These are phyloP conservation scores for Phyllosticta paracitricarpa DNA, from an alignment of 2,329 filamentous ascomycete species.

Conservation along the genomic window DNA sequence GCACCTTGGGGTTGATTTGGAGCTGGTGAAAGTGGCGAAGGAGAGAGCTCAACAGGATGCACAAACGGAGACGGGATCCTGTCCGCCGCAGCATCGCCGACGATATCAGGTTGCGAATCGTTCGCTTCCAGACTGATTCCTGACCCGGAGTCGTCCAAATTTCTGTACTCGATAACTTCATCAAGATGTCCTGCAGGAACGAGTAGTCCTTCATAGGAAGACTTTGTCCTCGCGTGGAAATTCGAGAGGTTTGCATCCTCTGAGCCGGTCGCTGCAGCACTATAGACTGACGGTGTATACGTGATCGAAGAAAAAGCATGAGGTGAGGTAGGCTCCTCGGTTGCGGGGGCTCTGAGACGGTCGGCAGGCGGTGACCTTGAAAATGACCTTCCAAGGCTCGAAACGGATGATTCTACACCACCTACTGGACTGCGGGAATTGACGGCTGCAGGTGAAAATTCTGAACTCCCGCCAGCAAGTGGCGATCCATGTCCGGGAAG, in stretches of 20 bases:
- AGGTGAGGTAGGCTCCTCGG: not conserved
- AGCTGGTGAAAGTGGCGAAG: not conserved
- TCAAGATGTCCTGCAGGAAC: not conserved
- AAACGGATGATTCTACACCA: not conserved
- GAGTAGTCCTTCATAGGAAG: not conserved
- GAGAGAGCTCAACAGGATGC: not conserved
- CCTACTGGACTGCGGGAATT: not conserved
- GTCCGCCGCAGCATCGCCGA: not conserved
- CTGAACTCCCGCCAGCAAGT: not conserved
- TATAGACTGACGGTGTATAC: conserved; percentile 2
- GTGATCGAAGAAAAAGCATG: not conserved
- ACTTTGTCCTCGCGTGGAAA: not conserved
- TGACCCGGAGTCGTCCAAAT: not conserved
- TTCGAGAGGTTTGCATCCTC: not conserved
- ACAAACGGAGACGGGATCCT: not conserved
- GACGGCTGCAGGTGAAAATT: not conserved
- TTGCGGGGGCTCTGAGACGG: not conserved
- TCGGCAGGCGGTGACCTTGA: not conserved
- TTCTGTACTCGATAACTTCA: not conserved
- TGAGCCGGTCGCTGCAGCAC: not conserved
- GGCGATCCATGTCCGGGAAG: conserved; percentile 4
- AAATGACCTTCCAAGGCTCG: not conserved
- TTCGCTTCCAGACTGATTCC: not conserved
- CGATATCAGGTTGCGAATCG: not conserved
- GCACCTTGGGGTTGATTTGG: not conserved